These are phyloP conservation scores for Cairneyella variabilis DNA, from an alignment of 495 filamentous ascomycete species.

Conservation along the genomic window DNA sequence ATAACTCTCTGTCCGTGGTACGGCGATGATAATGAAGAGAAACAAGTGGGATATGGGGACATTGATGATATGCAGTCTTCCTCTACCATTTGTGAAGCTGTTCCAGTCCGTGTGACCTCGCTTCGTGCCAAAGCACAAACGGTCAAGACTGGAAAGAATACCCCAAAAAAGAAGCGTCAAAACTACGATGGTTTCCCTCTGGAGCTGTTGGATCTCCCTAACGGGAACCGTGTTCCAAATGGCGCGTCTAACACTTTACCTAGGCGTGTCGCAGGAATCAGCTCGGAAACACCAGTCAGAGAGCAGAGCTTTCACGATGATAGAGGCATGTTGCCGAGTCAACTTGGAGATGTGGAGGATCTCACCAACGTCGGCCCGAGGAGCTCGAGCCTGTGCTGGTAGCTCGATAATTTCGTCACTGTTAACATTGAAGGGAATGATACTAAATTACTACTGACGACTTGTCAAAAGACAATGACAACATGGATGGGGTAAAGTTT, in stretches of 20 bases:
- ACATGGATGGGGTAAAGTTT: too few species aligned
- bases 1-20: too few species aligned
- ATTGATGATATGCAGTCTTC: too few species aligned
- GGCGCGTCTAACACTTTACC: constrained; percentile 13
- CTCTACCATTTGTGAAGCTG: not conserved
- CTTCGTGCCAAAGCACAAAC: too few species aligned
- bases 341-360: not conserved
- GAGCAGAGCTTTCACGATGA: constrained; percentile 21
- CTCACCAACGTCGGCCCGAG: not conserved
- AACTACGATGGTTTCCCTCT: constrained; percentile 17
- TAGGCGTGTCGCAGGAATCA: not conserved
- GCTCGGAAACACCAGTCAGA: not conserved
- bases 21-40: too few species aligned
- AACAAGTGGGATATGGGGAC: too few species aligned
- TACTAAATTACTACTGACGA: too few species aligned
- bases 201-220: constrained; percentile 10
- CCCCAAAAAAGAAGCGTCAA: not conserved
- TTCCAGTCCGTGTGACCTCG: too few species aligned
- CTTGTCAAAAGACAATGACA: too few species aligned
- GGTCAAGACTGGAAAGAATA: too few species aligned
- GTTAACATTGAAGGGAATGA: too few species aligned
- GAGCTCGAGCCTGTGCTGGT: constrained; percentile 18
- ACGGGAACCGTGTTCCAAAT: constrained; percentile 7
- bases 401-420: not conserved
- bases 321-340: constrained; percentile 21